These are phyloP conservation scores for Xylaria flabelliformis DNA, from an alignment of 495 filamentous ascomycete genomes.

Conservation along the genomic window DNA sequence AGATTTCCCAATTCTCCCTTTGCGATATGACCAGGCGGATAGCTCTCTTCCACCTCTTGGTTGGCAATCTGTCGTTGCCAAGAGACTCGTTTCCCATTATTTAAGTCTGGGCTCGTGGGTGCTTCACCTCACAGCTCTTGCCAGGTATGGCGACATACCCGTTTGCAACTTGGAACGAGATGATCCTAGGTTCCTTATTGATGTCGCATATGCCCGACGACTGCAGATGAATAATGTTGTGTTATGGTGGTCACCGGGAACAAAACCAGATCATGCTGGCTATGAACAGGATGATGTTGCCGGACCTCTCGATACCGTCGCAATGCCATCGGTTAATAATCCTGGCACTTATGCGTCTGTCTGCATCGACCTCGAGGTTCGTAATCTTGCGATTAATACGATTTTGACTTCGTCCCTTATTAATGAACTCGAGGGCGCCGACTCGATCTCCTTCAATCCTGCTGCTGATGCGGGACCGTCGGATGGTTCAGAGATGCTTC, in stretches of 20 bases:
- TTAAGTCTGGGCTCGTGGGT: constrained; percentile 92
- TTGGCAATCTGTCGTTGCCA: constrained; percentile 91
- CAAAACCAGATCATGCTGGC: constrained; percentile 92
- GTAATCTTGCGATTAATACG: constrained; percentile 96
- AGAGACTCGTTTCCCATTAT: constrained; percentile 86
- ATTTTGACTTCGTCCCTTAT: constrained; percentile 97
- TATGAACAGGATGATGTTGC: constrained; percentile 93
- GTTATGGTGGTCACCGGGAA: constrained; percentile 93
- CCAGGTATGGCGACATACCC: constrained; percentile 91
- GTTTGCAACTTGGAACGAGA: constrained; percentile 94
- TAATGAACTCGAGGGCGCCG: constrained; percentile 91
- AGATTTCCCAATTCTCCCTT: constrained; percentile 81
- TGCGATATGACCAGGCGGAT: constrained; percentile 82
- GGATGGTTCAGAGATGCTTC: constrained; percentile 66
- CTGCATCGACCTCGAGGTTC: constrained; percentile 93
- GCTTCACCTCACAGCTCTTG: constrained; percentile 80
- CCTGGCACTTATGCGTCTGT: constrained; percentile 94
- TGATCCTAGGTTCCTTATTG: constrained; percentile 92
- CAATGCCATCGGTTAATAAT: constrained; percentile 92
- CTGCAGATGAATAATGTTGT: constrained; percentile 92
- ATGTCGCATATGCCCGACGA: constrained; percentile 91
- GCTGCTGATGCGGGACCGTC: constrained; percentile 67
- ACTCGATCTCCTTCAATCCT: constrained; percentile 79
- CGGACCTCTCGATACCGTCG: constrained; percentile 82
- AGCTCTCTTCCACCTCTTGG: constrained; percentile 88